Conservation (phyloP, 208 protist species). For the Wallacemonas sp. region DNA sequence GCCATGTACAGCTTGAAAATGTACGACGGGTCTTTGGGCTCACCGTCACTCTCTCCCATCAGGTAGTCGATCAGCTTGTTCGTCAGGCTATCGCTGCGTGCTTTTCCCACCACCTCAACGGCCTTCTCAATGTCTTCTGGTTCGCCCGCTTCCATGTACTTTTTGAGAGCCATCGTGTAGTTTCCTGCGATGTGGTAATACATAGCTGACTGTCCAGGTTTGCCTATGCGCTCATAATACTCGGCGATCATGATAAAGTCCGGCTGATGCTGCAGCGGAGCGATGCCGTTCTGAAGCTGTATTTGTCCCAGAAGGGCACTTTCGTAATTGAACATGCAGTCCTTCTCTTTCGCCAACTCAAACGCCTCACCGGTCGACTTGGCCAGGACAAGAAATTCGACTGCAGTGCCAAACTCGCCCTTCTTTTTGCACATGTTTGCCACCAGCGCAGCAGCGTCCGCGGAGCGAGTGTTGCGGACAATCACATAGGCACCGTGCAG, state of each 20-base stretch:
- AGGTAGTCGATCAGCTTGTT: conserved; percentile 96
- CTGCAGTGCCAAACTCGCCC: conserved; percentile 85
- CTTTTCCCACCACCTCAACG: conserved; percentile 93
- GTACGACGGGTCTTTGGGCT: conserved; percentile 97
- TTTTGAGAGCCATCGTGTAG: conserved; percentile 85
- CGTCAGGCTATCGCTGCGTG: conserved; percentile 92
- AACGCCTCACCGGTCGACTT: conserved; percentile 93
- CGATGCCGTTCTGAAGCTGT: conserved; percentile 85
- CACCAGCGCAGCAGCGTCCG: conserved; percentile 91
- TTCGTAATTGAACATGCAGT: conserved; percentile 88
- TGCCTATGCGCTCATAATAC: conserved; percentile 91
- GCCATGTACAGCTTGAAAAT: conserved; percentile 97
- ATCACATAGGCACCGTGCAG: conserved; percentile 94
- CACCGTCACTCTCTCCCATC: conserved; percentile 94
- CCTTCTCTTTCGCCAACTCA: conserved; percentile 87
- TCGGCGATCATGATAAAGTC: conserved; percentile 90
- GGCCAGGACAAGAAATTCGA: conserved; percentile 97
- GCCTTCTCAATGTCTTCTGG: conserved; percentile 92
- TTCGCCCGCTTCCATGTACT: conserved; percentile 88
- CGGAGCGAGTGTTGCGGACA: conserved; percentile 91
- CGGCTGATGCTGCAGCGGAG: conserved; percentile 50
- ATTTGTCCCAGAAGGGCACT: conserved; percentile 75
- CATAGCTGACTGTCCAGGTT: conserved; percentile 83
- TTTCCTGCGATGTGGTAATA: conserved; percentile 93
- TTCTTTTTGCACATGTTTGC: conserved; percentile 89